Evolutionary conservation across 768 basidiomycete species (phyloP).

Genomic region (Leccinum broughii): DNA sequence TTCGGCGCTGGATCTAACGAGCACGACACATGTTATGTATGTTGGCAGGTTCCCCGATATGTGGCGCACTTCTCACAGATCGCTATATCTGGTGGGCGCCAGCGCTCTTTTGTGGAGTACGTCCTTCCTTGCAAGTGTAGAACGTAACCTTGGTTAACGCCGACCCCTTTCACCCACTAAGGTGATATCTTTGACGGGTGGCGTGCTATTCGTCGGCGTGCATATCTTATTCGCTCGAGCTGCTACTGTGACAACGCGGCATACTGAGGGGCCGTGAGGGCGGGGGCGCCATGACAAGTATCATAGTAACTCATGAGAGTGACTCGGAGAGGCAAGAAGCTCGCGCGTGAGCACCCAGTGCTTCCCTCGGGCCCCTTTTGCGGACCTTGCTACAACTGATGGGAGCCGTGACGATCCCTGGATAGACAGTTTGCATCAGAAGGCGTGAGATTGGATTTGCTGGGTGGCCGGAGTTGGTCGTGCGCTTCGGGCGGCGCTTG

Average conservation of each 20-base stretch:
- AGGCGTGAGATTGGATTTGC: not conserved
- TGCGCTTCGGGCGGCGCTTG: not conserved
- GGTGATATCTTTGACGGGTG: conserved; percentile 11
- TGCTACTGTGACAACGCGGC: too few relatives aligned
- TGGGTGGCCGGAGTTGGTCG: too few relatives aligned
- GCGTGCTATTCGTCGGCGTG: conserved; percentile 11
- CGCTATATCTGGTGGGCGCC: conserved; percentile 59
- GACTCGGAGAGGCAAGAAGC: not conserved
- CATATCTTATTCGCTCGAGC: conserved; percentile 10
- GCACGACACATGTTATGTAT: conserved; percentile 16
- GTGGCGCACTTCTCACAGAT: conserved; percentile 52
- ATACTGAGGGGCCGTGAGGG: too few relatives aligned
- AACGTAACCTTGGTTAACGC: not conserved
- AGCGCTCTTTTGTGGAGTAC: conserved; percentile 49
- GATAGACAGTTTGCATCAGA: not conserved
- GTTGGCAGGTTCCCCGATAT: conserved; percentile 51
- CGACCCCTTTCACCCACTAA: not conserved
- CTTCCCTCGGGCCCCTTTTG: not conserved
- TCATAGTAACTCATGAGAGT: not conserved
- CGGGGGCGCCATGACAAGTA: not conserved
- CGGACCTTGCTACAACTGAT: not conserved
- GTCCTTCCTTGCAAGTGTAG: not conserved
- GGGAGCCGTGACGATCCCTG: not conserved
- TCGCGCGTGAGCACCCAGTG: not conserved
- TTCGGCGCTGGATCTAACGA: too few relatives aligned